Conservation (phyloP, 192 early-diverging fungal genomes). For the Coemansia sp. region DNA sequence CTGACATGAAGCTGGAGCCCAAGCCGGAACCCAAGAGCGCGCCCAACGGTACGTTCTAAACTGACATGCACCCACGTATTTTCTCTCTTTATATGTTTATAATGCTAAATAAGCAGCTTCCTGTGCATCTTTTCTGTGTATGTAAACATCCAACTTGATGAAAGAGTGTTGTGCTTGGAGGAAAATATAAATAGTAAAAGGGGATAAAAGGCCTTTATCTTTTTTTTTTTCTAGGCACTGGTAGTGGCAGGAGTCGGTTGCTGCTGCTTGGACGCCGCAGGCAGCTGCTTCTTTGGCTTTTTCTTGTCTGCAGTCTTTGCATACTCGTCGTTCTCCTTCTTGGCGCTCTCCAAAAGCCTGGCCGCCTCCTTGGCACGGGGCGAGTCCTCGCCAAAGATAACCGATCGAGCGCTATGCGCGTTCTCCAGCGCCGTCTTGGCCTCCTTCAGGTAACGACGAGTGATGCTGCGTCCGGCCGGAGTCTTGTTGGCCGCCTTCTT, state of each 20-base stretch:
- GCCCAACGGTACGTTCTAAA: too few relatives aligned
- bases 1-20: too few relatives aligned
- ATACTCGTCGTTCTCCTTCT: conserved; percentile 42
- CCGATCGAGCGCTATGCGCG: conserved; percentile 17
- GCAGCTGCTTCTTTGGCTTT: conserved; percentile 35
- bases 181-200: neutral
- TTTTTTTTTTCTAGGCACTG: neutral
- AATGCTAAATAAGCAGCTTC: too few relatives aligned
- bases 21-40: too few relatives aligned
- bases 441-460: conserved; percentile 39
- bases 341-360: conserved; percentile 33
- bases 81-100: too few relatives aligned
- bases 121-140: too few relatives aligned
- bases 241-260: conserved; percentile 6
- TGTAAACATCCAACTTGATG: too few relatives aligned
- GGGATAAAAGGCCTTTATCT: neutral
- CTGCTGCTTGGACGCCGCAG: conserved; percentile 3
- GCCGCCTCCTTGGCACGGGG: conserved; percentile 19
- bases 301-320: conserved; percentile 37
- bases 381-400: conserved; percentile 39
- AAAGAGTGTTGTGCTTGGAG: too few relatives aligned
- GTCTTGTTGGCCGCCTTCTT: conserved; percentile 45
- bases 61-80: too few relatives aligned
- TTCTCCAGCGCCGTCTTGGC: conserved; percentile 31
- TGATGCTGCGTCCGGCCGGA: conserved; percentile 35